These are phyloP conservation scores for Vitellaria paradoxa DNA, from an alignment of 179 eudicot species.

Conservation along the genomic window DNA sequence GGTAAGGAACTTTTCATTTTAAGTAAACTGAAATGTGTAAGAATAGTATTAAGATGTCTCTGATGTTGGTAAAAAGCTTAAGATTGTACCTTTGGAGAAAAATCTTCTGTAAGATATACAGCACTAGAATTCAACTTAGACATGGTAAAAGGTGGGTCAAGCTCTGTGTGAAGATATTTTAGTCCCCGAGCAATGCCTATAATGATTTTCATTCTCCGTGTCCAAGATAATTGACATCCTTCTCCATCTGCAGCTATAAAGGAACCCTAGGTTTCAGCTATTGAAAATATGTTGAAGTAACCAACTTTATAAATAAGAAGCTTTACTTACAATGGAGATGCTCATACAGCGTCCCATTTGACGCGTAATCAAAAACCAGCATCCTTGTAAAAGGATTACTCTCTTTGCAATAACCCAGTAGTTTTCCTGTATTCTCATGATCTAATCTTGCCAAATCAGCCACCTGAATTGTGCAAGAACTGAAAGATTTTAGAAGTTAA, in stretches of 20 bases:
- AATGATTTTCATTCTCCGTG: constrained; percentile 87
- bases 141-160: constrained; percentile 81
- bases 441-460: constrained; percentile 86
- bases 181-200: constrained; percentile 80
- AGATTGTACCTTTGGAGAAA: constrained; percentile 80
- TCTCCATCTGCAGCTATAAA: constrained; percentile 62
- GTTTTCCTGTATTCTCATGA: constrained; percentile 79
- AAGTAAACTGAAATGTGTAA: not conserved
- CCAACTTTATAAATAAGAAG: constrained; percentile 1
- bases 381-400: constrained; percentile 83
- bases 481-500: not conserved
- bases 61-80: not conserved
- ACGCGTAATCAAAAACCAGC: constrained; percentile 94
- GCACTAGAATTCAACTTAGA: constrained; percentile 82
- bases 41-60: not conserved
- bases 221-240: constrained; percentile 91
- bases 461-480: constrained; percentile 44
- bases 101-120: constrained; percentile 87
- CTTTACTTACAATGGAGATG: constrained; percentile 83
- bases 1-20: too few relatives aligned
- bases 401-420: constrained; percentile 87
- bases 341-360: constrained; percentile 87
- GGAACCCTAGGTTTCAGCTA: constrained; percentile 15
- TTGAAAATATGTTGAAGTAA: constrained; percentile 1
- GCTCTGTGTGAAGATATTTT: constrained; percentile 82